Percentiles rank a stretch among this genome's conserved stretches.
phyloP scores from a whole-genome alignment of 2,329 filamentous ascomycete species.

The Eutypella sp. region DNA sequence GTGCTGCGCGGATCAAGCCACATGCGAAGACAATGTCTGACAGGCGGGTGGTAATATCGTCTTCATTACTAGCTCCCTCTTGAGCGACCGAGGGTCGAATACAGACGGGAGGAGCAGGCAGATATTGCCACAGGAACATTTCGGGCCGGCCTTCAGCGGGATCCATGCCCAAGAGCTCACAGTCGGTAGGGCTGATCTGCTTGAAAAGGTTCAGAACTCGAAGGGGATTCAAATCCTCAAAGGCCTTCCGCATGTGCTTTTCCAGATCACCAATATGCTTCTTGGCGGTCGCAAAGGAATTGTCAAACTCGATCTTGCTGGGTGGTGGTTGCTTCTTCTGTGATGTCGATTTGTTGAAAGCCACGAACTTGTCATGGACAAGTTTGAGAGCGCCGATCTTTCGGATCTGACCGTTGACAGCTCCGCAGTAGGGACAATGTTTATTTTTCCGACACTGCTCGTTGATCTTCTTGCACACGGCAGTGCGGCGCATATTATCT shows the following conservation, averaged over 20 bases:
- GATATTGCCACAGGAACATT: slow-evolving; percentile 96
- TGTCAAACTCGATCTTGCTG: slow-evolving; percentile 79
- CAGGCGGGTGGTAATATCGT: slow-evolving; percentile 95
- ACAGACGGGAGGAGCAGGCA: slow-evolving; percentile 89
- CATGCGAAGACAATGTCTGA: slow-evolving; percentile 94
- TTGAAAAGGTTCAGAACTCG: slow-evolving; percentile 88
- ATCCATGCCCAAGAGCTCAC: slow-evolving; percentile 85
- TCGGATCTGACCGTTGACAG: slow-evolving; percentile 84
- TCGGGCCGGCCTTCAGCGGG: slow-evolving; percentile 84
- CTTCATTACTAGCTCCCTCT: slow-evolving; percentile 88
- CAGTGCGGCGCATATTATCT: slow-evolving; percentile 80
- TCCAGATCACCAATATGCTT: slow-evolving; percentile 77
- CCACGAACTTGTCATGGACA: slow-evolving; percentile 84
- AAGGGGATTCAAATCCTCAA: slow-evolving; percentile 90
- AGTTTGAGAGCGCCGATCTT: slow-evolving; percentile 92
- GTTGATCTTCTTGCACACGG: slow-evolving; percentile 82
- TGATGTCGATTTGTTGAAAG: slow-evolving; percentile 84
- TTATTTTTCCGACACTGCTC: slow-evolving; percentile 86
- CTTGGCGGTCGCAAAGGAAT: slow-evolving; percentile 76
- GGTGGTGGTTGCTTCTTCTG: slow-evolving; percentile 77
- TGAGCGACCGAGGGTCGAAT: slow-evolving; percentile 92
- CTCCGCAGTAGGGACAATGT: slow-evolving; percentile 72
- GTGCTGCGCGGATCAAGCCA: slow-evolving; percentile 74
- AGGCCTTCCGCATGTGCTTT: slow-evolving; percentile 84
- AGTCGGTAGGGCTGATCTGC: slow-evolving; percentile 77